Evolutionary conservation across 1,139 yeast genomes (phyloP), one percentile per base, ranked within the genome.

Genomic region (Pichia terricola): DNA sequence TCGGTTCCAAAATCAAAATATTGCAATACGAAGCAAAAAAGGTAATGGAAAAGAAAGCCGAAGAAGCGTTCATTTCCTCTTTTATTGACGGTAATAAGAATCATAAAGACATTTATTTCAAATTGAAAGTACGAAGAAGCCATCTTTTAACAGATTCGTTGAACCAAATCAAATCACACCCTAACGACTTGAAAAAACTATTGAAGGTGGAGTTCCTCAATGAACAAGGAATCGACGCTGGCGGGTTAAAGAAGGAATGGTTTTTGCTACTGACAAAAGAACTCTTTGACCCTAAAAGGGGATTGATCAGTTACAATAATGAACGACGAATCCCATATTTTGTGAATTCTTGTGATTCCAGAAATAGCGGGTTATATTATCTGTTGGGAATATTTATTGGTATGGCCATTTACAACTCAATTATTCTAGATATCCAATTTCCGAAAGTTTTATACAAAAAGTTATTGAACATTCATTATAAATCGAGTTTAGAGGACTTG

Each of bases 181-280:
- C 73, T 39, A 62, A 64, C 10, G 87, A 85, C 54, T 67, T 89
- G 49, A 80, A 82, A 56, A 89, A 88, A 58, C 75, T 87, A 3
- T 63, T 89, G 30, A 71, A 78, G 50, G 82, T 91, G 10, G 89
- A 84, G 54, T 91, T 91, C 60, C 62, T 81, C 3, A 80, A 80
- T 44, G 97, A 91, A 57, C 94, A 91, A 0, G 97, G 97, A 0
- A 73, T 89, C 26, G 98, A 91, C 66, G 96, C 88, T 0, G 98
- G 97, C 1, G 98, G 98, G 0, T 68, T 89, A 48, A 77, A 81
- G 52, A 89, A 88, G 58, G 97, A 91, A 58, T 91, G 97, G 97
- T 89, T 91, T 61, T 67, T 79, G 41, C 62, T 88, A 32, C 65
- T 91, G 37, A 79, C 85, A 1, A 74, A 76, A 47, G 80, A 81